Evolutionary conservation across 2,329 filamentous ascomycete species (phyloP).

Genomic region (Cladophialophora exuberans): DNA sequence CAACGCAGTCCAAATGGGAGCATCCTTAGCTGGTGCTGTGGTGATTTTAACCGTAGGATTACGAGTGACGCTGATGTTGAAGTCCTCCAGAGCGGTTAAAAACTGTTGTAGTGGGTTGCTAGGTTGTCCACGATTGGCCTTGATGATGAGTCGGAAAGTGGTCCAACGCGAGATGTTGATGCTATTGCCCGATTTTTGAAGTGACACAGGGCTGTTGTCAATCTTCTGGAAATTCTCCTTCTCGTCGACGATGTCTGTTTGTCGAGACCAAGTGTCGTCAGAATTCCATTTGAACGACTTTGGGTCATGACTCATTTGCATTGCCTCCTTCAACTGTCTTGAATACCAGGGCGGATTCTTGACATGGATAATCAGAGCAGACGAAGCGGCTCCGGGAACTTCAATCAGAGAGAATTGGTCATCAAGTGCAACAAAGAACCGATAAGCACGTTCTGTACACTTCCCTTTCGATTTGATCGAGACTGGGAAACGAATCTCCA

Average conservation of each 20-base stretch:
- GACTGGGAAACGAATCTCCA: conserved; percentile 49
- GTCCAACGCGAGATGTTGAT: conserved; percentile 71
- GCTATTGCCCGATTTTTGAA: conserved; percentile 54
- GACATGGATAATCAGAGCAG: conserved; percentile 29
- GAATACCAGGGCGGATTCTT: conserved; percentile 32
- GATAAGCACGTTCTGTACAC: conserved; percentile 26
- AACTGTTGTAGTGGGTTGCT: conserved; percentile 12
- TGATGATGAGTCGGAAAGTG: conserved; percentile 58
- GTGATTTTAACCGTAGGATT: conserved; percentile 49
- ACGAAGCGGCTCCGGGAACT: not conserved
- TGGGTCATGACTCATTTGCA: conserved; percentile 46
- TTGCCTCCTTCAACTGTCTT: conserved; percentile 27
- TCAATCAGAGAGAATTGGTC: conserved; percentile 28
- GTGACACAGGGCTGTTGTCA: conserved; percentile 43
- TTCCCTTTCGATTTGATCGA: conserved; percentile 23
- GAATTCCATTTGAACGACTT: conserved; percentile 56
- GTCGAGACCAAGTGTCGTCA: conserved; percentile 63
- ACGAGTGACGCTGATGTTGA: conserved; percentile 65
- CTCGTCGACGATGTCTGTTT: conserved; percentile 63
- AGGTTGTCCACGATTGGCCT: not conserved
- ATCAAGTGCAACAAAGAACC: conserved; percentile 32
- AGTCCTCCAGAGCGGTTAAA: conserved; percentile 65
- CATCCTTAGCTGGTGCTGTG: conserved; percentile 46
- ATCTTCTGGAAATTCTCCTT: conserved; percentile 38
- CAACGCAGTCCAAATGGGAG: conserved; percentile 42